Base-by-base conservation (phyloP, 257 asterid species). In the Nicotiana tabacum region DNA sequence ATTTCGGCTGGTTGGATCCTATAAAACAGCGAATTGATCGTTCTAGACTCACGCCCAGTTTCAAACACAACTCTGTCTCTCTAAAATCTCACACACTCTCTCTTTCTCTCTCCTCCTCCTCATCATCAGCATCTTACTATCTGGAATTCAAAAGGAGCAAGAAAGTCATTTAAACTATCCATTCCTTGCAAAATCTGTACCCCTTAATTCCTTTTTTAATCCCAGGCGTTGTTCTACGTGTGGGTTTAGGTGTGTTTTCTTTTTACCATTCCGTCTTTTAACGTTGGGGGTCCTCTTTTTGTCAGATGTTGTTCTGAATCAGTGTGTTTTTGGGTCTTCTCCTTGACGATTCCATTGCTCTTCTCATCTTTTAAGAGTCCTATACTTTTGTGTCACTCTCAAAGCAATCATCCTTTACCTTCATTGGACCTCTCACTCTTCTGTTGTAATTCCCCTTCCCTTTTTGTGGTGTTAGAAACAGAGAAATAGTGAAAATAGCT, bases 11-110 rank as follows among this genome's bases (percentile, higher is more conserved):
- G 55, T 74, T 60, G 66, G 89, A 87, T 89, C 90, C 97, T 93
- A 95, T 93, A 91, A 90, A 91, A 90, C 80, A 76, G 80, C 85
- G 81, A 88, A 84, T 82, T 86, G 88, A 86, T 83, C 77, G 90
- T 77, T 48, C 39, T n/a, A 80, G 83, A 82, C 90, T 85, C 91
- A 80, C 32, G 84, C 55, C 56, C 82, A 72, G 7, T 72, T 33
- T 81, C 85, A 53, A 39, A 88, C 58, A 32, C 72, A 27, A 51
- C 64, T 68, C 82, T 55, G 56, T 55, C 89, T 62, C 89, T 78
- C 66, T 80, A 57, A 74, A 35, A 7, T 4, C 80, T 79, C 51
- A 65, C 84, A 33, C 72, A 57, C 66, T 18, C 15, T 17, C 3
- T 10, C 30, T 53, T 56, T 46, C 46, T 64, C 60, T 46, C 9